phyloP scores from a whole-genome alignment of 2,329 filamentous ascomycete species.

The Fusarium miscanthi region DNA sequence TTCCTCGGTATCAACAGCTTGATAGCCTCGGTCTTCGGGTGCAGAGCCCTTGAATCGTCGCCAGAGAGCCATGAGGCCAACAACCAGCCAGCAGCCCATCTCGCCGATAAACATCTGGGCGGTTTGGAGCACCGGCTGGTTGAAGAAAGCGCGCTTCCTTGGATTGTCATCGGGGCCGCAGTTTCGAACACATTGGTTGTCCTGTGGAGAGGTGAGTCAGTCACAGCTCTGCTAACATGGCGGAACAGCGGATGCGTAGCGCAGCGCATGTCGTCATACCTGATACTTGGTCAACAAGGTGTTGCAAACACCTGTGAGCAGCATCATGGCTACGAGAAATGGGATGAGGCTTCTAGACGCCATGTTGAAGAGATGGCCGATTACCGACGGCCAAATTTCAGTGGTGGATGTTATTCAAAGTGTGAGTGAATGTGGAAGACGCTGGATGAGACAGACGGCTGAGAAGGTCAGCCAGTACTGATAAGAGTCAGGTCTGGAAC shows the following conservation, averaged over 20 bases:
- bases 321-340: constrained; percentile 94
- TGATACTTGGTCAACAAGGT: constrained; percentile 97
- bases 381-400: constrained; percentile 2
- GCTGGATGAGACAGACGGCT: constrained; percentile 2
- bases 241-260: background rate
- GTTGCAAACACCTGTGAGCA: constrained; percentile 95
- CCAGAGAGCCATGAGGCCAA: constrained; percentile 76
- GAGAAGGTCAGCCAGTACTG: background rate
- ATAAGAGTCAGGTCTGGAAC: constrained; percentile 13
- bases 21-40: constrained; percentile 68
- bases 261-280: constrained; percentile 59
- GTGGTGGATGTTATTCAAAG: constrained; percentile 14
- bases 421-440: background rate
- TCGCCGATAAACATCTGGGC: constrained; percentile 98
- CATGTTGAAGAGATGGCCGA: constrained; percentile 62
- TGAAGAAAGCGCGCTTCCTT: constrained; percentile 77
- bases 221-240: background rate
- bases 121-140: constrained; percentile 96
- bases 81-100: constrained; percentile 93
- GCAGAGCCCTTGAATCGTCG: constrained; percentile 62
- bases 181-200: constrained; percentile 96
- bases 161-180: constrained; percentile 76
- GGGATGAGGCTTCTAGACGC: constrained; percentile 78
- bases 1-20: constrained; percentile 67
- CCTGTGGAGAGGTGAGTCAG: constrained; percentile 60